Evolutionary conservation across 371 early-diverging fungal species (phyloP), one percentile per base, ranked within the genome.

Genomic region (Apophysomyces sp.): DNA sequence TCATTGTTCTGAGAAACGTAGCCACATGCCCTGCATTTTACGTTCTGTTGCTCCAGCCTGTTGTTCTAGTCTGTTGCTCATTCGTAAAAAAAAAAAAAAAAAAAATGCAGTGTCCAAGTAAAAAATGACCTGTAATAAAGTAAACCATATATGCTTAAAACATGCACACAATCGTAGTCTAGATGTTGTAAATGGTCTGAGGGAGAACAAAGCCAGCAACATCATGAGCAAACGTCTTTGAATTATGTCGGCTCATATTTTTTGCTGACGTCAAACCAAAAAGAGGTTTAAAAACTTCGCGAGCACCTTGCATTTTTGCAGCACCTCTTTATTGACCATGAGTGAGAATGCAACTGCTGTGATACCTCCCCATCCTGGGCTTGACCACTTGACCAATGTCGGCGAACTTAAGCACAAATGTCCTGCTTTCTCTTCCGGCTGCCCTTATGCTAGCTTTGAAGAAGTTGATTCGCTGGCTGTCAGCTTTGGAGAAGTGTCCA

Each of bases 391-490:
- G 9, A 57, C 61, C 13, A 69, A 74, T 29, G 40, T 69, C 31
- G 80, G 74, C 7, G 73, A 74, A 30, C 58, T 80, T 13, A 77
- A 77, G 49, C 71, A 72, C 13, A 65, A 74, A 52, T 81, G 81
- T 16, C 81, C 81, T 63, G 81, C 81, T 29, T 81, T 81, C 61
- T 66, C 72, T 55, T 53, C 72, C 5, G 81, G 81, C 8, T 81
- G 81, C 49, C 81, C 81, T 49, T 81, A 78, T 52, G 78, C 81
- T 28, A 69, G 66, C 12, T 40, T 76, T 3, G 71, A 80, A 41
- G 71, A 73, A 61, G 67, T 62, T 9, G 63, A 72, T 41, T 55
- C 67, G 44, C n/a, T 68, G 36, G 67, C 72, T 52, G 71, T 66
- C 15, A 69, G 61, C 21, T 64, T 68, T 44, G 73, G 68, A 29